Evolutionary conservation across 2,329 filamentous ascomycete genomes (phyloP), one percentile per base, ranked within the genome.

Genomic region (Lasiodiplodia hormozganensis): DNA sequence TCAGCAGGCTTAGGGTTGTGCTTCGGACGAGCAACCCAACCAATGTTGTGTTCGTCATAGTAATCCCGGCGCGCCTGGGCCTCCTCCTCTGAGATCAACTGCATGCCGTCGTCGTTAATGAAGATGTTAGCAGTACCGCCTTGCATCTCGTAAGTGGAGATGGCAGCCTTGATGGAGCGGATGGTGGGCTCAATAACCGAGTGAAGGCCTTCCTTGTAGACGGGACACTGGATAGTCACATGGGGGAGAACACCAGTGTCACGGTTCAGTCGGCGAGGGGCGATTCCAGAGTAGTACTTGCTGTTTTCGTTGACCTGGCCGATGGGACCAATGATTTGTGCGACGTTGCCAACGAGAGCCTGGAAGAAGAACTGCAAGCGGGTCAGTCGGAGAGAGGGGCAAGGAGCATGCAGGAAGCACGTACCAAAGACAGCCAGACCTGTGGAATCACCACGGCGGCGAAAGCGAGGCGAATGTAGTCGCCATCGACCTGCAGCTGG

Each of bases 51-150:
- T 64, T 85, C 82, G 28, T 82, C 81, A 71, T 85, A 85, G 71
- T 83, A 85, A 14, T 82, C 79, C 60, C 80, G 82, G 18, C 83
- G 76, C 14, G 77, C 80, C 68, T 80, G 76, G 12, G 80, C 78
- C 66, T 85, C 77, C 40, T 83, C 82, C n/a, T 79, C 77, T 8
- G 83, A 80, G 60, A 93, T 82, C 40, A 92, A 82, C 78, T 92
- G 90, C 65, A 93, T 83, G 73, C 90, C 90, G 71, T 93, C 90
- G 71, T 93, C 90, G 75, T 93, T 92, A 79, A 93, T 82, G 74
- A 93, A 92, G 80, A 93, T 89, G 76, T 92, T 92, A 71, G 90
- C 90, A 8, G 90, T 91, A n/a, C 91, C 91, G 71, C 91, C 91
- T 75, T 93, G 90, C 21, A 92, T 83, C 76, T 93, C 91, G 74